phyloP scores from a whole-genome alignment of 495 filamentous ascomycete genomes.

The Thozetella sp. region DNA sequence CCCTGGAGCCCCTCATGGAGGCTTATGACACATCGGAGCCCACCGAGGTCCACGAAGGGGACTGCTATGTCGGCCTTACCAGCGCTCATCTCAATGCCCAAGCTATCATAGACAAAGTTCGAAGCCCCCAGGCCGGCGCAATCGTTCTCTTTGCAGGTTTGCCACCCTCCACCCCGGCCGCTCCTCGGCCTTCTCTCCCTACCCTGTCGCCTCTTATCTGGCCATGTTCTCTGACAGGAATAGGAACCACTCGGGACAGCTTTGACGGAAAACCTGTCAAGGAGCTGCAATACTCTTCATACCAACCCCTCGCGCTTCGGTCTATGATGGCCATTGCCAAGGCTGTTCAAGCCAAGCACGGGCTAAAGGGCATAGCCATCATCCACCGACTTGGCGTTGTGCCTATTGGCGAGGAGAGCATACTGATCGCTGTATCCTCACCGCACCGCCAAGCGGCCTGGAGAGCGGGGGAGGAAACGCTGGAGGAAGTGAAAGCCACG shows the following conservation, averaged over 20 bases:
- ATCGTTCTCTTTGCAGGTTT: slow-evolving; percentile 84
- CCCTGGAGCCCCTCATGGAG: slow-evolving; percentile 5
- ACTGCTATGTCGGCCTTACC: slow-evolving; percentile 66
- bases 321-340: slow-evolving; percentile 73
- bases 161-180: slow-evolving; percentile 7
- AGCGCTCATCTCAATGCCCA: slow-evolving; percentile 60
- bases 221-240: background rate
- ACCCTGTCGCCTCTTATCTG: slow-evolving; percentile 11
- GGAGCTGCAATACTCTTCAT: slow-evolving; percentile 82
- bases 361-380: slow-evolving; percentile 71
- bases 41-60: slow-evolving; percentile 29
- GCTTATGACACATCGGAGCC: background rate
- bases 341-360: slow-evolving; percentile 57
- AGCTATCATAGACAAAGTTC: slow-evolving; percentile 64
- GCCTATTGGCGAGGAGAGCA: slow-evolving; percentile 87
- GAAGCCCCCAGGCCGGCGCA: slow-evolving; percentile 81
- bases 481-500: slow-evolving; percentile 82
- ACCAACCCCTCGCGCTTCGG: slow-evolving; percentile 72
- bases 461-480: slow-evolving; percentile 84
- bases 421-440: slow-evolving; percentile 84
- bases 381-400: slow-evolving; percentile 86
- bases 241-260: slow-evolving; percentile 85
- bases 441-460: slow-evolving; percentile 89
- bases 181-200: background rate
- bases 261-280: slow-evolving; percentile 76